A percentile compares a stretch with the other conserved stretches of the same genome.
These are phyloP conservation scores for Acer negundo DNA, from an alignment of 345 rosid genomes.

Conservation along the genomic window DNA sequence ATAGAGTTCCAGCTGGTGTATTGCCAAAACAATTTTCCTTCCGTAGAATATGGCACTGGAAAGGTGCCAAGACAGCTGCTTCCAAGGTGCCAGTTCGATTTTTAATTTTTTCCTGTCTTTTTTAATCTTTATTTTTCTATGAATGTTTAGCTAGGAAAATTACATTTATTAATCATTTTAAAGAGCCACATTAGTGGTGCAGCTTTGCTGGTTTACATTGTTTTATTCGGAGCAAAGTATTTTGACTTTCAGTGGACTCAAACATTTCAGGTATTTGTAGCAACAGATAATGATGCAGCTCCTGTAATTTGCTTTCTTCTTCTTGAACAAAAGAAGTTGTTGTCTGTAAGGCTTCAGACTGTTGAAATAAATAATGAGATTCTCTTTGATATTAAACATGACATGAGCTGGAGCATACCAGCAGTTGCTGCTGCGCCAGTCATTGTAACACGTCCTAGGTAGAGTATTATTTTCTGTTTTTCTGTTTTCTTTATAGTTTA, in stretches of 20 bases:
- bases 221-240: too few relatives aligned
- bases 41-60: conserved; percentile 94
- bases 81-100: conserved; percentile 53
- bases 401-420: conserved; percentile 87
- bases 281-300: conserved; percentile 76
- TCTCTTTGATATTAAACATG: conserved; percentile 75
- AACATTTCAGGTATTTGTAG: conserved; percentile 75
- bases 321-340: conserved; percentile 81
- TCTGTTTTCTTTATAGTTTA: neutral
- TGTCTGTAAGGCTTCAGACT: conserved; percentile 80
- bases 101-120: conserved; percentile 3
- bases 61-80: conserved; percentile 83
- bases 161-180: neutral
- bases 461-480: conserved; percentile 22
- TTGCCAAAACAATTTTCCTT: conserved; percentile 62
- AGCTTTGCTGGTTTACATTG: neutral
- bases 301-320: conserved; percentile 85
- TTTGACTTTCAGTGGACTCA: conserved; percentile 22
- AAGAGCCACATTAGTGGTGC: neutral
- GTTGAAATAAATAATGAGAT: conserved; percentile 76
- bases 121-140: conserved; percentile 4
- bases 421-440: conserved; percentile 92
- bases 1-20: conserved; percentile 51
- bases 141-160: neutral
- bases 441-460: conserved; percentile 83